phyloP scores from a whole-genome alignment of 2,329 filamentous ascomycete species.

The Fusarium continuum region DNA sequence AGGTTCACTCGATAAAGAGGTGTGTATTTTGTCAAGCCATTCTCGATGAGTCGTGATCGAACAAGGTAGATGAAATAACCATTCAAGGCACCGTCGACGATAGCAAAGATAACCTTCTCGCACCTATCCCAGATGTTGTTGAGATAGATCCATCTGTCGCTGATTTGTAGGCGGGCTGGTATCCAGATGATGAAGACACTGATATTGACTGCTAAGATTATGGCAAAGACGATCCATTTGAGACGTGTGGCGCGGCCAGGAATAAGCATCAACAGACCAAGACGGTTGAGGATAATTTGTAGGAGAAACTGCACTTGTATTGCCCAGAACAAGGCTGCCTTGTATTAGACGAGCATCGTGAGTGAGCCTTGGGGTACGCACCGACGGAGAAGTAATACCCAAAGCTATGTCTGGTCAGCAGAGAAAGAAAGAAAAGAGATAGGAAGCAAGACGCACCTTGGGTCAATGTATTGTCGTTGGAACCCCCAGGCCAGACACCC shows the following conservation, averaged over 20 bases:
- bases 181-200: conserved; percentile 65
- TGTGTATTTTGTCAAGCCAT: conserved; percentile 59
- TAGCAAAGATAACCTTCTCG: conserved; percentile 61
- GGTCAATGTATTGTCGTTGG: conserved; percentile 37
- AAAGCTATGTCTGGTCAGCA: conserved; percentile 20
- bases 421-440: accelerated
- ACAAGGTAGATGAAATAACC: conserved; percentile 60
- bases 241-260: conserved; percentile 49
- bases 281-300: conserved; percentile 65
- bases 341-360: not conserved
- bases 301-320: conserved; percentile 60
- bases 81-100: conserved; percentile 60
- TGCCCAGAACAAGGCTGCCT: conserved; percentile 45
- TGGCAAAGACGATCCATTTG: conserved; percentile 55
- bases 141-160: conserved; percentile 51
- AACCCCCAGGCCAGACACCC: conserved; percentile 37
- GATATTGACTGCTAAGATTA: conserved; percentile 62
- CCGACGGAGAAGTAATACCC: conserved; percentile 37
- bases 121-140: conserved; percentile 63
- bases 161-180: conserved; percentile 58
- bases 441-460: conserved; percentile 17
- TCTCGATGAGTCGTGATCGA: conserved; percentile 54
- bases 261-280: conserved; percentile 56
- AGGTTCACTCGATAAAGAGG: conserved; percentile 51
- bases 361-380: not conserved